phyloP scores from a whole-genome alignment of 495 filamentous ascomycete genomes.

The Staphylotrichum tortipilum region DNA sequence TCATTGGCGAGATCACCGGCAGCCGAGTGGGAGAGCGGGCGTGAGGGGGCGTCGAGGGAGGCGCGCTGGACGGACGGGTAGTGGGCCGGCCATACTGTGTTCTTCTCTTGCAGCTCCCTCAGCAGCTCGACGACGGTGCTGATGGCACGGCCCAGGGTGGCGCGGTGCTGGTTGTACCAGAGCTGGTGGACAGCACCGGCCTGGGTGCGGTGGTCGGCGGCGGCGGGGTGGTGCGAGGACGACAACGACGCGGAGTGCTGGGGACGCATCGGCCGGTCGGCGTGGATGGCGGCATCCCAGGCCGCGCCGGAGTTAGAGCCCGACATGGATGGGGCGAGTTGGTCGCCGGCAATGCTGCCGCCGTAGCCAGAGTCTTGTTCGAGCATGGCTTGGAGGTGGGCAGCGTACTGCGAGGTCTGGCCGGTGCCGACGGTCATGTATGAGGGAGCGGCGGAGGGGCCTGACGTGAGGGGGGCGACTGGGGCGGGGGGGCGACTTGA shows the following conservation, averaged over 20 bases:
- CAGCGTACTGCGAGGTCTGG: slow-evolving; percentile 62
- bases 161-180: slow-evolving; percentile 82
- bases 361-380: slow-evolving; percentile 90
- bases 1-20: slow-evolving; percentile 21
- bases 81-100: slow-evolving; percentile 83
- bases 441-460: slow-evolving; percentile 46
- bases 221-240: slow-evolving; percentile 16
- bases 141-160: slow-evolving; percentile 74
- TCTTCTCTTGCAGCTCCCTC: slow-evolving; percentile 76
- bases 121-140: slow-evolving; percentile 70
- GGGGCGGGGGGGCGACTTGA: slow-evolving; percentile 8
- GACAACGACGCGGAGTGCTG: slow-evolving; percentile 18
- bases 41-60: slow-evolving; percentile 37
- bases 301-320: slow-evolving; percentile 17
- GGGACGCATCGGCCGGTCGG: slow-evolving; percentile 50
- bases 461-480: slow-evolving; percentile 12
- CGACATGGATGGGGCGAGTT: slow-evolving; percentile 31
- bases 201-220: slow-evolving; percentile 35
- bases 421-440: slow-evolving; percentile 88
- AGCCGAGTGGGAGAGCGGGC: slow-evolving; percentile 34
- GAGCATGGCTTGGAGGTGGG: slow-evolving; percentile 59
- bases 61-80: slow-evolving; percentile 78
- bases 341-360: slow-evolving; percentile 52
- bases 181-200: slow-evolving; percentile 41
- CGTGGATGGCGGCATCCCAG: slow-evolving; percentile 45